phyloP scores from a whole-genome alignment of 768 basidiomycete genomes.

The Suillus ampliporus region DNA sequence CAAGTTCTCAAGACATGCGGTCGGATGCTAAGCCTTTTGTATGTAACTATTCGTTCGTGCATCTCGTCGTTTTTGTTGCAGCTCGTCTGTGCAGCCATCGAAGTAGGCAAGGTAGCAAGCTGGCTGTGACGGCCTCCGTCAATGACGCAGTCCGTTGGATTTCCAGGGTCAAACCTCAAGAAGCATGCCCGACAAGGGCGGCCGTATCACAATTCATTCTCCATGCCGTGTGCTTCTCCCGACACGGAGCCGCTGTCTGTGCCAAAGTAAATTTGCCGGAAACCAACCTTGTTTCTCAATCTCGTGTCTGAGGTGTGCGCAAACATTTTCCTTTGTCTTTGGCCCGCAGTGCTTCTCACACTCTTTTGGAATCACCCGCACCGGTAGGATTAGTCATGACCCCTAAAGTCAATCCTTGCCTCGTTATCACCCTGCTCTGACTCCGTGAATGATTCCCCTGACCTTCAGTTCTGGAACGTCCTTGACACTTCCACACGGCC shows the following conservation, averaged over 20 bases:
- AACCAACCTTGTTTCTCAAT: background rate
- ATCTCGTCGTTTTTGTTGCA: background rate
- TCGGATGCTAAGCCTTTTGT: background rate
- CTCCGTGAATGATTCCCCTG: background rate
- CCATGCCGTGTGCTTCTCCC: background rate
- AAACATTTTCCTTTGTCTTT: background rate
- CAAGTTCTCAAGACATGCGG: background rate
- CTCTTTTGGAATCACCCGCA: background rate
- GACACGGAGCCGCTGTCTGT: background rate
- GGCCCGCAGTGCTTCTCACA: background rate
- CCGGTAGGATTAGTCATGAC: background rate
- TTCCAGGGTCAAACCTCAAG: background rate
- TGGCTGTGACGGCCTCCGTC: background rate
- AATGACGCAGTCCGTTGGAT: background rate
- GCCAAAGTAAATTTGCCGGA: background rate
- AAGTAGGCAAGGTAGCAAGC: background rate
- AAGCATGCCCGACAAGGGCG: background rate
- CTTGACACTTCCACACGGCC: background rate
- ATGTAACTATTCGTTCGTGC: background rate
- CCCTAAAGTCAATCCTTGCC: background rate
- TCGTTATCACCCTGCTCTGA: background rate
- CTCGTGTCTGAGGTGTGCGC: background rate
- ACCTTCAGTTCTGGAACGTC: background rate
- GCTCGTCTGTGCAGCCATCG: too few species aligned
- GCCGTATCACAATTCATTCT: background rate